phyloP scores from a whole-genome alignment of 164 flowering plant species.

The Amborella trichopoda region DNA sequence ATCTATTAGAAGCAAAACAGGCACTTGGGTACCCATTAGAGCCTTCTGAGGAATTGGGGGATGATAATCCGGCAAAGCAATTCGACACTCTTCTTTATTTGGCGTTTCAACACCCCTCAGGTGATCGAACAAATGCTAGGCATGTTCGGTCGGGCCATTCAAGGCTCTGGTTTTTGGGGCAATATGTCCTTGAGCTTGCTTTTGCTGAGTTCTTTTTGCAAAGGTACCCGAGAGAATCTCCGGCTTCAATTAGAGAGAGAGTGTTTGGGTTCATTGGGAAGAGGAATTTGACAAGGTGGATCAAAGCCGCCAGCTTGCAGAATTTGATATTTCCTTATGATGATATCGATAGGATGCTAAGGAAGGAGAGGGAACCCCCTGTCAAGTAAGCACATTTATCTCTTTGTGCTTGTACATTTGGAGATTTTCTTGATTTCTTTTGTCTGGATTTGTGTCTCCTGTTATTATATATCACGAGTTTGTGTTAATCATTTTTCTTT shows the following conservation, averaged over 20 bases:
- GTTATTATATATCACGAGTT: too few relatives aligned
- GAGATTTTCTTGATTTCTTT: neutral
- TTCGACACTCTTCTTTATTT: constrained; percentile 83
- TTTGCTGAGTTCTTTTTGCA: constrained; percentile 81
- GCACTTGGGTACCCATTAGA: constrained; percentile 91
- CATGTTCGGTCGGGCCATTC: constrained; percentile 85
- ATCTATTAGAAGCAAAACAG: constrained; percentile 84
- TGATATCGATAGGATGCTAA: constrained; percentile 68
- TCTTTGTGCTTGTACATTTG: neutral
- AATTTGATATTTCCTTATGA: constrained; percentile 88
- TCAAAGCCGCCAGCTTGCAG: constrained; percentile 93
- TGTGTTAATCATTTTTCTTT: too few relatives aligned
- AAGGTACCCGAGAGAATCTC: constrained; percentile 84
- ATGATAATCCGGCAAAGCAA: constrained; percentile 87
- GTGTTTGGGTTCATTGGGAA: constrained; percentile 89
- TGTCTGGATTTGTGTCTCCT: neutral
- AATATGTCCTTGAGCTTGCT: constrained; percentile 82
- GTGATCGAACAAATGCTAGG: constrained; percentile 66
- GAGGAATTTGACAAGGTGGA: constrained; percentile 76
- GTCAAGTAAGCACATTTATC: constrained; percentile 58
- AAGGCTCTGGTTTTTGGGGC: constrained; percentile 78
- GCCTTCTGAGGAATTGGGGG: constrained; percentile 54
- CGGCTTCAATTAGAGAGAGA: constrained; percentile 95
- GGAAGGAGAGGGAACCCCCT: constrained; percentile 78
- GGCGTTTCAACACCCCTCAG: constrained; percentile 86